Evolutionary conservation across 345 rosid genomes (phyloP).

Genomic region (Corchorus capsularis): DNA sequence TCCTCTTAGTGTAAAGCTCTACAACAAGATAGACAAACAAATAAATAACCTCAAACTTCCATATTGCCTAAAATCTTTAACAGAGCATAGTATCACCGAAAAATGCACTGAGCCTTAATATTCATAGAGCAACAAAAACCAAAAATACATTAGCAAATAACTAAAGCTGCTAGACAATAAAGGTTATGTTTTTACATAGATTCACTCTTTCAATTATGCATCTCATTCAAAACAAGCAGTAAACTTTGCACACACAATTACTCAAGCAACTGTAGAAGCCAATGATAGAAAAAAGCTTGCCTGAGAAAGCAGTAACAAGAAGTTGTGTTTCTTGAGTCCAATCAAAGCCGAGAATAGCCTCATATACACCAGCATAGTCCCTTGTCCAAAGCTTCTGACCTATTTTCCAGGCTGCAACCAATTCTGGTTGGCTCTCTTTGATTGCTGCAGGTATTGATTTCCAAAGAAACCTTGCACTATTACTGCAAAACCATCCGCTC

Average conservation of each 20-base stretch:
- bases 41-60: neutral
- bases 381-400: conserved; percentile 85
- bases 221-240: neutral
- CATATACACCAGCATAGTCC: conserved; percentile 77
- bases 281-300: neutral
- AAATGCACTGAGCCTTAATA: neutral
- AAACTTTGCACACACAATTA: conserved; percentile 29
- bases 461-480: conserved; percentile 83
- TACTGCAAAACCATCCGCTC: conserved; percentile 43
- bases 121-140: neutral
- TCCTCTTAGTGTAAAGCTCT: conserved; percentile 79
- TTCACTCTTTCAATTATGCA: neutral
- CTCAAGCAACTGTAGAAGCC: neutral
- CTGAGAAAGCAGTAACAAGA: conserved; percentile 65
- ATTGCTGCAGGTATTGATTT: conserved; percentile 63
- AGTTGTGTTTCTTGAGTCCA: conserved; percentile 73
- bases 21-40: conserved; percentile 25
- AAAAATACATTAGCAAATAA: neutral
- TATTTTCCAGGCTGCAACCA: conserved; percentile 74
- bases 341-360: conserved; percentile 63
- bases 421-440: conserved; percentile 73
- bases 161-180: no score
- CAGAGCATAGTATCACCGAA: neutral
- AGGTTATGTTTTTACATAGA: neutral
- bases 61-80: neutral